A percentile compares a stretch with the other conserved stretches of the same genome.
phyloP scores from a whole-genome alignment of 257 asterid species.

The Agastache rugosa region DNA sequence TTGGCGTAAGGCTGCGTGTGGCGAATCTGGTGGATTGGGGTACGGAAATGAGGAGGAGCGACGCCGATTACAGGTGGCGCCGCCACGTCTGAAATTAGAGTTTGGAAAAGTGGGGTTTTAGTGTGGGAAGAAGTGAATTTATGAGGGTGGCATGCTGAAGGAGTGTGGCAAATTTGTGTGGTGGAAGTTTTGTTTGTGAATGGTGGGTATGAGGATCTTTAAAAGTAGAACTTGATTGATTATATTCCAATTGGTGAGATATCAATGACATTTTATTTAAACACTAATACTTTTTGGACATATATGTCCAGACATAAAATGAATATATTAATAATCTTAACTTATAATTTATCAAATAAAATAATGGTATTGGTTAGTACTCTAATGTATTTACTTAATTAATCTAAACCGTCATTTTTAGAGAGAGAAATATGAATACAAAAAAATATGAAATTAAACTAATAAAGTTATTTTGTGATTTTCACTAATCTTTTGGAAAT shows the following conservation, averaged over 20 bases:
- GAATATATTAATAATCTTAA: too few relatives aligned
- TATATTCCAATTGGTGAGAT: not conserved
- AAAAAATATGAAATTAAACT: too few relatives aligned
- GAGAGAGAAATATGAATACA: too few relatives aligned
- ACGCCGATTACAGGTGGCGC: conserved; percentile 32
- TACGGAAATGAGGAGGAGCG: conserved; percentile 12
- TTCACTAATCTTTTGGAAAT: too few relatives aligned
- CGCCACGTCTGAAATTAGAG: conserved; percentile 36
- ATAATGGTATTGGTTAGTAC: too few relatives aligned
- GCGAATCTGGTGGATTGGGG: conserved; percentile 22
- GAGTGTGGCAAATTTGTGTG: conserved; percentile 18
- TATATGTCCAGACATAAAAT: too few relatives aligned
- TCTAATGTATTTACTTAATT: too few relatives aligned
- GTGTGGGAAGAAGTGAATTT: conserved; percentile 17
- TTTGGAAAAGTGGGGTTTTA: not conserved
- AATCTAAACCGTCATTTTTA: too few relatives aligned
- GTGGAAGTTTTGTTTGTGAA: not conserved
- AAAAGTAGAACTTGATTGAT: conserved; percentile 5
- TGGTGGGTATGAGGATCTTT: not conserved
- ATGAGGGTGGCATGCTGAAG: not conserved
- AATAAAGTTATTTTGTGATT: too few relatives aligned
- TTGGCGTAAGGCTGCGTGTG: conserved; percentile 31
- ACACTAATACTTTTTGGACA: too few relatives aligned
- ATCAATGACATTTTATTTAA: not conserved
- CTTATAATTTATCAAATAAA: too few relatives aligned